A percentile compares a stretch with the other conserved stretches of the same genome.
Evolutionary conservation across 257 asterid species (phyloP).

Genomic region (Ilex asprella): DNA sequence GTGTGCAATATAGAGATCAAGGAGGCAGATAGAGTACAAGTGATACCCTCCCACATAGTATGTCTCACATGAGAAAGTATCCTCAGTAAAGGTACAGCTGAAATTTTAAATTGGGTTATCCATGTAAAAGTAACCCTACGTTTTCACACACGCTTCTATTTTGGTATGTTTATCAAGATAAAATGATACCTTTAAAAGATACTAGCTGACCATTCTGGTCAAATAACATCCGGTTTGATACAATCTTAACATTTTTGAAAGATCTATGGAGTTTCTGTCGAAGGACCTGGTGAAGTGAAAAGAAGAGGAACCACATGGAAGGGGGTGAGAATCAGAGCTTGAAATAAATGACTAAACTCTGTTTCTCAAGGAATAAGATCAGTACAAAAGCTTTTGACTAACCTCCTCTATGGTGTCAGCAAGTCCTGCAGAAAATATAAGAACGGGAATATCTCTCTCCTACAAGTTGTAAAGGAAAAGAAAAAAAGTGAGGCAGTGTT

Average conservation of each 20-base stretch:
- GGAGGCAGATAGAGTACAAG: no score
- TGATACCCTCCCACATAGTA: no score
- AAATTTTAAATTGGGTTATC: no score
- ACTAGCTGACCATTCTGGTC: constrained; percentile 62
- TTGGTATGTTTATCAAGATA: background rate
- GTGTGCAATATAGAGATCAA: no score
- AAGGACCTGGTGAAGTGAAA: constrained; percentile 52
- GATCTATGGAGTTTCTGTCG: constrained; percentile 82
- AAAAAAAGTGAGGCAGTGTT: constrained; percentile 5
- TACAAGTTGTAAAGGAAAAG: constrained; percentile 29
- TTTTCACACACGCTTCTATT: no score
- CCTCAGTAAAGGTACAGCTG: no score
- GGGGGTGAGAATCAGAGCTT: constrained; percentile 6
- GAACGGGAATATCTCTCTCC: constrained; percentile 75
- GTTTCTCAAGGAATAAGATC: background rate
- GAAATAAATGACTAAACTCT: background rate
- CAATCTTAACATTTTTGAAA: constrained; percentile 71
- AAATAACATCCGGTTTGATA: constrained; percentile 87
- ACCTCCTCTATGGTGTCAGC: constrained; percentile 98
- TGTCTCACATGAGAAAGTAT: no score
- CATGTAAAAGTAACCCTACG: no score
- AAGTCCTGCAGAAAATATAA: constrained; percentile 92
- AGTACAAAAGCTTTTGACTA: constrained; percentile 21
- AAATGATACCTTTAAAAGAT: constrained; percentile 55
- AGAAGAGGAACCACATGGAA: constrained; percentile 20